phyloP scores from a whole-genome alignment of 345 rosid genomes.

The Mallotus nudiflorus region DNA sequence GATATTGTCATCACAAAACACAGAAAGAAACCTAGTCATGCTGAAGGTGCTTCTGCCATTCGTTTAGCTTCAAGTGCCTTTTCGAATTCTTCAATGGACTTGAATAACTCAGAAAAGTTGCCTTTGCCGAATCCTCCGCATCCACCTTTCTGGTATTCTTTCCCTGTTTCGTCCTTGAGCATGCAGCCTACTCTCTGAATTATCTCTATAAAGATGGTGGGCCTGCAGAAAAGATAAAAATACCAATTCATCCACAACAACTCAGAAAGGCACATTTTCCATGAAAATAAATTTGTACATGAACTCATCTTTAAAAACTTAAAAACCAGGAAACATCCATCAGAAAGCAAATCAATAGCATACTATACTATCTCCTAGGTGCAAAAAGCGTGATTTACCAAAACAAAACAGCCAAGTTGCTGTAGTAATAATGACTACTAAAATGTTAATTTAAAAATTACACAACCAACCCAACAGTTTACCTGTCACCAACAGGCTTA shows the following conservation, averaged over 20 bases:
- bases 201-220: conserved; percentile 92
- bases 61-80: conserved; percentile 74
- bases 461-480: no score
- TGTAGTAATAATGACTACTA: no score
- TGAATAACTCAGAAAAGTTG: conserved; percentile 89
- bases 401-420: no score
- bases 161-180: conserved; percentile 67
- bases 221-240: conserved; percentile 42
- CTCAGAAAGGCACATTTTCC: neutral
- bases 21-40: conserved; percentile 17
- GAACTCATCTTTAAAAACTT: no score
- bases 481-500: conserved; percentile 95
- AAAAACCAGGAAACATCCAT: no score
- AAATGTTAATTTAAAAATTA: no score
- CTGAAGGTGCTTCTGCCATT: conserved; percentile 23
- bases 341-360: no score
- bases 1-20: no score
- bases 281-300: neutral
- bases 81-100: conserved; percentile 91
- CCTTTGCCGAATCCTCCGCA: conserved; percentile 98
- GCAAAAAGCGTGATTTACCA: no score
- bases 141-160: conserved; percentile 79
- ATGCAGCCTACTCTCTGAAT: conserved; percentile 89
- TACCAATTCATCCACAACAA: neutral
- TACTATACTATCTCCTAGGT: no score